Conservation (phyloP, 2,329 filamentous ascomycete species). For the Fusarium sacchari region DNA sequence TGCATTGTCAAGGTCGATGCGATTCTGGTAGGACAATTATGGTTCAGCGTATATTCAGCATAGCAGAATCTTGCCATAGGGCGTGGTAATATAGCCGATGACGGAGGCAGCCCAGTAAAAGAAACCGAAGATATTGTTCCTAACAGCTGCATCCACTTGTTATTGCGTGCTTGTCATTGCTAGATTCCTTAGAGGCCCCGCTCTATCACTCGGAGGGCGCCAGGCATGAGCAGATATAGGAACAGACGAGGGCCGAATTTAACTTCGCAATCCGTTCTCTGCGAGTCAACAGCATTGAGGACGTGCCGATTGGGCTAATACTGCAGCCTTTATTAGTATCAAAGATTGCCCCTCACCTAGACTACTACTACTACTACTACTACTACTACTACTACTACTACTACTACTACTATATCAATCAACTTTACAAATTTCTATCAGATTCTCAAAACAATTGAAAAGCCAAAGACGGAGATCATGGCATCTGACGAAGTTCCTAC, state of each 20-base stretch:
- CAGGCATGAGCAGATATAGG: background rate
- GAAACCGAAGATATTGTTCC: background rate
- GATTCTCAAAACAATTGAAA: background rate
- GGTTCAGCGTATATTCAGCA: background rate
- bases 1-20: background rate
- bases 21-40: background rate
- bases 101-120: constrained; percentile 18
- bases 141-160: constrained; percentile 4
- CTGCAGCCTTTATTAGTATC: background rate
- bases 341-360: constrained; percentile 28
- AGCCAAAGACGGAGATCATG: constrained; percentile 20
- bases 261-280: background rate
- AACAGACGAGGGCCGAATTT: background rate
- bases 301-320: background rate
- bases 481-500: constrained; percentile 35
- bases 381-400: too few relatives aligned
- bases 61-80: background rate
- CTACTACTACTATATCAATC: background rate
- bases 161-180: constrained; percentile 35
- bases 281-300: background rate
- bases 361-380: background rate
- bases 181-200: constrained; percentile 11
- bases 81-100: constrained; percentile 22
- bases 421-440: background rate
- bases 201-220: constrained; percentile 17